phyloP scores from a whole-genome alignment of 352 stramenopile species.

The Phytophthora cactorum region DNA sequence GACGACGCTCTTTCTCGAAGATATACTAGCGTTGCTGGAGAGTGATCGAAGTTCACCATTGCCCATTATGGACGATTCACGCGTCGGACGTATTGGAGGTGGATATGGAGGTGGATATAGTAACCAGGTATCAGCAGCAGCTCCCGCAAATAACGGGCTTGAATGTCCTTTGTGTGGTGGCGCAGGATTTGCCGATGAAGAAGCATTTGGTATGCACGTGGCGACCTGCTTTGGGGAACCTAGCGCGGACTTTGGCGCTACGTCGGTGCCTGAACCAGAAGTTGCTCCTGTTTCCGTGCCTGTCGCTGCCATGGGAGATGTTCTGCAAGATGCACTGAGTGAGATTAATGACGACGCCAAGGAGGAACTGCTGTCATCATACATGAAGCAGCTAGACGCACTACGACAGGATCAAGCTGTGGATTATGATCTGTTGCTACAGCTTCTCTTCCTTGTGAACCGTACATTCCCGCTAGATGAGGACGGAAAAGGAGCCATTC shows the following conservation, averaged over 20 bases:
- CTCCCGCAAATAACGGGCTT: slow-evolving; percentile 36
- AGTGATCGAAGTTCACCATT: slow-evolving; percentile 38
- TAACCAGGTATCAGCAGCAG: not conserved
- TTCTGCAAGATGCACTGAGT: slow-evolving; percentile 45
- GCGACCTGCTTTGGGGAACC: slow-evolving; percentile 80
- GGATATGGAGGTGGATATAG: not conserved
- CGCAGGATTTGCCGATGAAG: slow-evolving; percentile 70
- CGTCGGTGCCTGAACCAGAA: slow-evolving; percentile 16
- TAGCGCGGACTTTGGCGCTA: slow-evolving; percentile 18
- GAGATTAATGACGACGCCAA: slow-evolving; percentile 44
- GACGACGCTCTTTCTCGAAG: slow-evolving; percentile 94
- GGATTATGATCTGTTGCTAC: slow-evolving; percentile 73
- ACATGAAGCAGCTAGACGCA: slow-evolving; percentile 68
- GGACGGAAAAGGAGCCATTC: slow-evolving; percentile 68
- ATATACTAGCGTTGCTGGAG: slow-evolving; percentile 64
- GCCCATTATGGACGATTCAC: slow-evolving; percentile 34
- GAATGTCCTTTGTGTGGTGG: slow-evolving; percentile 87
- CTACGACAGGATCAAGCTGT: slow-evolving; percentile 68
- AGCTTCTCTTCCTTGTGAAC: slow-evolving; percentile 67
- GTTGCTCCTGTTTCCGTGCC: slow-evolving; percentile 12
- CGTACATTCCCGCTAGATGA: slow-evolving; percentile 60
- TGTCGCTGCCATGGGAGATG: slow-evolving; percentile 40
- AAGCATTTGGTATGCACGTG: slow-evolving; percentile 89
- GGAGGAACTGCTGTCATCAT: slow-evolving; percentile 50
- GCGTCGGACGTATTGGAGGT: slow-evolving; percentile 11